Conservation (phyloP, 805 yeast genomes). For the Kuraishia floccosa region DNA sequence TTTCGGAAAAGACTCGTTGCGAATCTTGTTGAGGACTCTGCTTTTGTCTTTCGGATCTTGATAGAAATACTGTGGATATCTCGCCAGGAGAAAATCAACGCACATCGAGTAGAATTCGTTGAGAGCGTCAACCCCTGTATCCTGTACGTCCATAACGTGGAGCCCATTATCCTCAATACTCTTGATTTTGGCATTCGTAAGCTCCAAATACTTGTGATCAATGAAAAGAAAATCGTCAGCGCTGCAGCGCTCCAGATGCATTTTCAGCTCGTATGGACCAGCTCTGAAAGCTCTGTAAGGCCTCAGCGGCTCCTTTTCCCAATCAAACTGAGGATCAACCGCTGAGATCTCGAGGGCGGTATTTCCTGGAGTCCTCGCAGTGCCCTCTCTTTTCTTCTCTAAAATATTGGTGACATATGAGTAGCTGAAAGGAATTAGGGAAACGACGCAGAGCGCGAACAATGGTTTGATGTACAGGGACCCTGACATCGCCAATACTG, state of each 20-base stretch:
- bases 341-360: too few species aligned
- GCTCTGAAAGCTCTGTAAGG: constrained; percentile 47
- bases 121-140: constrained; percentile 23
- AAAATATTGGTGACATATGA: too few species aligned
- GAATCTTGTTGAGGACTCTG: constrained; percentile 20
- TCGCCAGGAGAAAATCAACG: constrained; percentile 11
- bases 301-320: constrained; percentile 29
- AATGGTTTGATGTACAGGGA: too few species aligned
- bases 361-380: too few species aligned
- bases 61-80: constrained; percentile 10
- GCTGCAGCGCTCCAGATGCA: constrained; percentile 33
- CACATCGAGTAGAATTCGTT: constrained; percentile 37
- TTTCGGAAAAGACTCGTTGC: constrained; percentile 28
- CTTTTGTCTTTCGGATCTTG: constrained; percentile 4
- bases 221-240: constrained; percentile 47
- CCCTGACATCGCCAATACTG: too few species aligned
- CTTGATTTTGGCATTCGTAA: constrained; percentile 26
- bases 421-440: too few species aligned
- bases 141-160: constrained; percentile 22
- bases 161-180: constrained; percentile 19
- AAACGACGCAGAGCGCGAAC: too few species aligned
- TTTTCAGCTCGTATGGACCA: constrained; percentile 31
- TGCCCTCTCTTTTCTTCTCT: too few species aligned
- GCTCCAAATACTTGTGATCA: constrained; percentile 45
- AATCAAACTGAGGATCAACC: constrained; percentile 26